Base-by-base conservation (phyloP, 2,329 filamentous ascomycete species). In the Alternaria arbusti region DNA sequence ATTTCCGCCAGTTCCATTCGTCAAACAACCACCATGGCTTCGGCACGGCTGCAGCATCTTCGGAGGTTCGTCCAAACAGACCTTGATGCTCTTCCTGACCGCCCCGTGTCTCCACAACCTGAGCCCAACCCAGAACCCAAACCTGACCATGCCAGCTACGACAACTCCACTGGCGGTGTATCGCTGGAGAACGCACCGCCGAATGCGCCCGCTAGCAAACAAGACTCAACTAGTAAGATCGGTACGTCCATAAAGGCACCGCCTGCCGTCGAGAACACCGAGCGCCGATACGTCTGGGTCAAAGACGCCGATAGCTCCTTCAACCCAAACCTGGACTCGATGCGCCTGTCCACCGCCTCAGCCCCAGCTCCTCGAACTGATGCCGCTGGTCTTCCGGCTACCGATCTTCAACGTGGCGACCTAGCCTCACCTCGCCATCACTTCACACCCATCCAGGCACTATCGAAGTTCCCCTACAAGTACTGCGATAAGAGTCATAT, bases 381-480 rank as follows among this genome's bases (percentile, higher is more conserved):
- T n/a, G 10, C 57, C 22, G 26, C 43, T 17, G 58, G 64, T 25
- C 68, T 73, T 13, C 66, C 75, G 8, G 52, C 59, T 3, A 63
- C 58, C 8, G 44, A 61, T 12, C 68, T 78, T 1, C 62, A 66
- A 23, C 65, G 67, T 32, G 80, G 80, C 30, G 71, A 82, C 32
- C 69, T 78, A 17, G 74, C 78, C 3, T 71, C 76, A 5, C 22
- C 70, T 20, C 71, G 69, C 22, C 73, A 79, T 9, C 82, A 67
- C 54, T 84, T 83, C 68, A 75, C 73, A 20, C 80, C 83, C 1
- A 80, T 85, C 52, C 44, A 75, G 7, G 79, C 87, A 0, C 79
- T 92, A 23, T 77, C 81, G 25, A 83, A 82, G 20, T 93, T 90
- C 70, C 87, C 88, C 0, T 84, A 86, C 65, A 83, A 80, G 58